phyloP scores from a whole-genome alignment of 1,139 yeast genomes.

The Meyerozyma smithsonii region DNA sequence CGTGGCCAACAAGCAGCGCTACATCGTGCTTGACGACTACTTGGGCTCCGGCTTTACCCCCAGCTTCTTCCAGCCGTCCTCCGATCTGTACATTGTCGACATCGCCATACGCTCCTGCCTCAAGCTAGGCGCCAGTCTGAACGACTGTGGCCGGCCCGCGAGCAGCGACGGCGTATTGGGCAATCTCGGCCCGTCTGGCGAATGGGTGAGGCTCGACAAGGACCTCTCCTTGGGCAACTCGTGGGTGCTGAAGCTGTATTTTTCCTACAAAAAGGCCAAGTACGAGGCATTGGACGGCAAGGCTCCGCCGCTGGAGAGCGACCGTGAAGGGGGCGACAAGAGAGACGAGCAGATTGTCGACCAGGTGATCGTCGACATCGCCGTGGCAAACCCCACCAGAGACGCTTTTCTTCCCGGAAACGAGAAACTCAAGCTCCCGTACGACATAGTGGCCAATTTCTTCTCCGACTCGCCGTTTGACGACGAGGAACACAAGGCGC shows the following conservation, averaged over 20 bases:
- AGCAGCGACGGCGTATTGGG: slow-evolving; percentile 27
- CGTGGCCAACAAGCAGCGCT: slow-evolving; percentile 29
- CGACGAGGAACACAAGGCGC: slow-evolving; percentile 23
- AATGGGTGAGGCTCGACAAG: slow-evolving; percentile 35
- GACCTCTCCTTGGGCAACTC: slow-evolving; percentile 34
- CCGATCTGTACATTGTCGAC: slow-evolving; percentile 35
- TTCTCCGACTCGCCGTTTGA: slow-evolving; percentile 23
- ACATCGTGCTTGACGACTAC: slow-evolving; percentile 24
- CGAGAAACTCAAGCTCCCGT: slow-evolving; percentile 25
- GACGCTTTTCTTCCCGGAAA: slow-evolving; percentile 33
- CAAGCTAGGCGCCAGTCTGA: slow-evolving; percentile 18
- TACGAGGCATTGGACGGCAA: slow-evolving; percentile 16
- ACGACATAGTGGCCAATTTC: slow-evolving; percentile 24
- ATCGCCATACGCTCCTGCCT: slow-evolving; percentile 29
- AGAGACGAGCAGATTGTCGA: slow-evolving; percentile 11
- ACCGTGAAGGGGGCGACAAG: slow-evolving; percentile 6
- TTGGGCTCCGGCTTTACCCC: slow-evolving; percentile 31
- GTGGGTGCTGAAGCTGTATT: slow-evolving; percentile 27
- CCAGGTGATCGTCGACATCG: slow-evolving; percentile 35
- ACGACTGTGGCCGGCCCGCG: slow-evolving; percentile 31
- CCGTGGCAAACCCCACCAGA: slow-evolving; percentile 22
- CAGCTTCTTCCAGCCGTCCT: slow-evolving; percentile 36
- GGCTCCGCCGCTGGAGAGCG: slow-evolving; percentile 6
- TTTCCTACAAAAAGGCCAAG: slow-evolving; percentile 30
- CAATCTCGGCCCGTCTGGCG: slow-evolving; percentile 22